Conservation (phyloP, 192 early-diverging fungal species). For the Backusella westeae region DNA sequence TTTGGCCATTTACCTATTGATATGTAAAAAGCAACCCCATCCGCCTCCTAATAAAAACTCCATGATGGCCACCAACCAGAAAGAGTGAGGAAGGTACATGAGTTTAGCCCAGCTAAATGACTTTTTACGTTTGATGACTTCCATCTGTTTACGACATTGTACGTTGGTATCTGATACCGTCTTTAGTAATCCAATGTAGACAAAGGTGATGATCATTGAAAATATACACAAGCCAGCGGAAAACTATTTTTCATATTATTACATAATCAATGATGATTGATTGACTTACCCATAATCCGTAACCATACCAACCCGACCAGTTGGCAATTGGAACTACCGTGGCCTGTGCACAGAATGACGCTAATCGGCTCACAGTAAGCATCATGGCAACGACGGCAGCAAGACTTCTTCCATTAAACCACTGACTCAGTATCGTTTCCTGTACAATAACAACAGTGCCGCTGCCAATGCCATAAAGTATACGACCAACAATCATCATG, state of each 20-base stretch:
- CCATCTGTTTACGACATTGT: constrained; percentile 15
- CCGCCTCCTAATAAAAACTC: constrained; percentile 59
- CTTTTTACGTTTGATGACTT: constrained; percentile 51
- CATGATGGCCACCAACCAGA: constrained; percentile 58
- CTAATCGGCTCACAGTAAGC: constrained; percentile 66
- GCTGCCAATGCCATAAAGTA: constrained; percentile 65
- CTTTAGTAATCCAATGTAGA: constrained; percentile 60
- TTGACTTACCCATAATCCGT: constrained; percentile 38
- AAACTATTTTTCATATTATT: constrained; percentile 46
- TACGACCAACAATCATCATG: constrained; percentile 55
- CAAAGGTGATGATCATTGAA: constrained; percentile 67
- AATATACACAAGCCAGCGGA: constrained; percentile 62
- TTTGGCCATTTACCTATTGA: constrained; percentile 43
- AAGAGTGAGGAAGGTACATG: constrained; percentile 54
- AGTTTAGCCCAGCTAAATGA: constrained; percentile 55
- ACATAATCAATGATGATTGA: neutral
- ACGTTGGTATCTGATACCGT: constrained; percentile 24
- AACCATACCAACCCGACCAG: constrained; percentile 42
- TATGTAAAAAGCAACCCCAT: constrained; percentile 67
- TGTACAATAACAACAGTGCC: constrained; percentile 73
- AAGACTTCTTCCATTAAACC: constrained; percentile 67
- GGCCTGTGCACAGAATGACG: constrained; percentile 69
- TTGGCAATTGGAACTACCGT: constrained; percentile 61
- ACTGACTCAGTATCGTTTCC: constrained; percentile 76
- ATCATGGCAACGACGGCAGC: constrained; percentile 67